These are phyloP conservation scores for Mucor circinelloides DNA, from an alignment of 371 early-diverging fungal species.

Conservation along the genomic window DNA sequence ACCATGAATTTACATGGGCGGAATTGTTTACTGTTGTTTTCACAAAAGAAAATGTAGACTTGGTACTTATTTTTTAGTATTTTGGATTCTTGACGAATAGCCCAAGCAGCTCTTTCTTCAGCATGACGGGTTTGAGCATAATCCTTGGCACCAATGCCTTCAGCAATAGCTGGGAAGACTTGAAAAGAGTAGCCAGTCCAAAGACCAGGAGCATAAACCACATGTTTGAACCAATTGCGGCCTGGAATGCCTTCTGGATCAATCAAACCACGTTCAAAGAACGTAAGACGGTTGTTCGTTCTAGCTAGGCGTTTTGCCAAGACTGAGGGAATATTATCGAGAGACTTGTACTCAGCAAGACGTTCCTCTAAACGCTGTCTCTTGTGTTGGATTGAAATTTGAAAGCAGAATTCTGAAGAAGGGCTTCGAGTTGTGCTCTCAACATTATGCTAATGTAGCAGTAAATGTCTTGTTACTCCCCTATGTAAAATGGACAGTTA, in stretches of 20 bases:
- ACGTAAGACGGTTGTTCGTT: constrained; percentile 43
- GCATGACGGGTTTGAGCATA: constrained; percentile 22
- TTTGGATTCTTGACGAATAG: constrained; percentile 5
- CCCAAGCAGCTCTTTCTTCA: constrained; percentile 27
- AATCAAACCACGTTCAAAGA: constrained; percentile 59
- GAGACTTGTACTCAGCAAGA: constrained; percentile 6
- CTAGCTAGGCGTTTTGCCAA: constrained; percentile 25
- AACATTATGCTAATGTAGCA: not conserved
- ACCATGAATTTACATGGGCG: too few relatives aligned
- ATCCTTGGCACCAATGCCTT: constrained; percentile 46
- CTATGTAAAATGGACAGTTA: not conserved
- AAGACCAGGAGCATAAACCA: constrained; percentile 58
- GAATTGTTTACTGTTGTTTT: too few relatives aligned
- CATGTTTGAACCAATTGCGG: constrained; percentile 68
- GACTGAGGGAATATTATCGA: constrained; percentile 1
- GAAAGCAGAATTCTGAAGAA: not conserved
- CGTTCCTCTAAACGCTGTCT: constrained; percentile 8
- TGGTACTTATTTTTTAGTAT: too few relatives aligned
- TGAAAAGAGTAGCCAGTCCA: constrained; percentile 58
- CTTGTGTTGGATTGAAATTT: constrained; percentile 6
- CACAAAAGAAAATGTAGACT: too few relatives aligned
- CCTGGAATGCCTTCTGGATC: constrained; percentile 57
- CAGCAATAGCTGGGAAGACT: constrained; percentile 55
- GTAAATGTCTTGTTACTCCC: not conserved
- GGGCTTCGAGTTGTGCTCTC: not conserved